Evolutionary conservation across 257 asterid genomes (phyloP).

Genomic region (Paulownia fortunei): DNA sequence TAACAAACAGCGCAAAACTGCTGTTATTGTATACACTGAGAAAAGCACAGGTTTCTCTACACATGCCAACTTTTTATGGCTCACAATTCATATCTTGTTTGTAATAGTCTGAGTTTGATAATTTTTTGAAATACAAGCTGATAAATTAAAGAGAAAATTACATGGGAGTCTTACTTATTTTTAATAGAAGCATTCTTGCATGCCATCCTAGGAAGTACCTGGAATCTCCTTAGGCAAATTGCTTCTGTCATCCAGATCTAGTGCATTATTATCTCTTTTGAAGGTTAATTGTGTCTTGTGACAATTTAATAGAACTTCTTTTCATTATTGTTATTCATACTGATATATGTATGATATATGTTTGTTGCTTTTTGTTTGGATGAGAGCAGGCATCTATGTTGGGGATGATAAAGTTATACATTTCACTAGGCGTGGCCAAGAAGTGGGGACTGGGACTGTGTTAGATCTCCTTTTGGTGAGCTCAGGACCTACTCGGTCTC

Average conservation of each 20-base stretch:
- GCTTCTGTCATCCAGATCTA: neutral
- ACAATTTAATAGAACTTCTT: neutral
- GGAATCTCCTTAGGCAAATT: no score
- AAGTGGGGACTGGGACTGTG: slow-evolving; percentile 86
- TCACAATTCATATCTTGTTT: neutral
- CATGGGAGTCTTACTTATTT: neutral
- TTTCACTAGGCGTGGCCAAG: slow-evolving; percentile 96
- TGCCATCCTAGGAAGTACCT: neutral
- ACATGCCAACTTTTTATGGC: neutral
- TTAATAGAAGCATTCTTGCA: neutral
- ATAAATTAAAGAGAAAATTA: neutral
- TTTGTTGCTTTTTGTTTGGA: slow-evolving; percentile 8
- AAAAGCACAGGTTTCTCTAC: neutral
- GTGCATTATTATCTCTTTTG: neutral
- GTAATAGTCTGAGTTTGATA: neutral
- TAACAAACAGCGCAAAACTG: no score
- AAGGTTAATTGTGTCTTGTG: neutral
- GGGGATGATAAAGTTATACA: slow-evolving; percentile 86
- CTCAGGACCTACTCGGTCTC: slow-evolving; percentile 69
- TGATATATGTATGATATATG: neutral
- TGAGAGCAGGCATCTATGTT: slow-evolving; percentile 67
- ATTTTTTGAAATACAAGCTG: neutral
- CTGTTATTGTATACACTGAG: neutral
- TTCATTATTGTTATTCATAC: neutral
- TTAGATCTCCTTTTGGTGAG: slow-evolving; percentile 74